Evolutionary conservation across 2,329 filamentous ascomycete species (phyloP), one percentile per base, ranked within the genome.

Genomic region (Alternaria sp.): DNA sequence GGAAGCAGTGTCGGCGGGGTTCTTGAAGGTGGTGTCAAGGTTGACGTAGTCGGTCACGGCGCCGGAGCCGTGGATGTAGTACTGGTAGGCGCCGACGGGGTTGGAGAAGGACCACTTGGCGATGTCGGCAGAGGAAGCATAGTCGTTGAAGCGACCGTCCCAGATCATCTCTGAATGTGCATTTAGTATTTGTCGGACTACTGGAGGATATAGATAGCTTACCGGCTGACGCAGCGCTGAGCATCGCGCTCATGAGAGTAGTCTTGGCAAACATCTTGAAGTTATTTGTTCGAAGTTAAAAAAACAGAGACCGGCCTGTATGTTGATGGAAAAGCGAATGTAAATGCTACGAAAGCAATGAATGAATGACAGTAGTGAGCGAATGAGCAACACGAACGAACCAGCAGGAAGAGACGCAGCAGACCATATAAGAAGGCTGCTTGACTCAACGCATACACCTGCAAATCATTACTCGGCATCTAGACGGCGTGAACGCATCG

Each of bases 21-120:
- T 91, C 81, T 89, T 90, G 83, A 84, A 89, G 63, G 80, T 76
- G 0, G 86, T 74, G 6, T 84, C 85, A 6, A 91, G 82, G 71
- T 87, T 88, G 68, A 91, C 84, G 78, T 91, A 91, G 70, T 86
- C 80, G 36, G 83, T 82, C 10, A 88, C 83, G 1, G 80, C 44
- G n/a, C 83, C 85, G 11, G 82, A 80, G 40, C 90, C 91, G 81
- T 93, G 90, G 73, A 92, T 92, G 82, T 92, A 92, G 83, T 90
- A 93, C 78, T 93, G 90, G 81, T 91, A 93, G 0, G 88, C 85
- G 2, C 88, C 88, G 71, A 90, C 87, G 76, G 89, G 86, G 79
- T 87, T 90, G 13, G 84, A 83, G 85, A 87, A 92, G 9, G 86
- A 88, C 89, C 89, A 90, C 44, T 85, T 84, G 69, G 83, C 80